These are phyloP conservation scores for Cutaneotrichosporon curvatum DNA, from an alignment of 1,284 basidiomycete species.

Conservation along the genomic window DNA sequence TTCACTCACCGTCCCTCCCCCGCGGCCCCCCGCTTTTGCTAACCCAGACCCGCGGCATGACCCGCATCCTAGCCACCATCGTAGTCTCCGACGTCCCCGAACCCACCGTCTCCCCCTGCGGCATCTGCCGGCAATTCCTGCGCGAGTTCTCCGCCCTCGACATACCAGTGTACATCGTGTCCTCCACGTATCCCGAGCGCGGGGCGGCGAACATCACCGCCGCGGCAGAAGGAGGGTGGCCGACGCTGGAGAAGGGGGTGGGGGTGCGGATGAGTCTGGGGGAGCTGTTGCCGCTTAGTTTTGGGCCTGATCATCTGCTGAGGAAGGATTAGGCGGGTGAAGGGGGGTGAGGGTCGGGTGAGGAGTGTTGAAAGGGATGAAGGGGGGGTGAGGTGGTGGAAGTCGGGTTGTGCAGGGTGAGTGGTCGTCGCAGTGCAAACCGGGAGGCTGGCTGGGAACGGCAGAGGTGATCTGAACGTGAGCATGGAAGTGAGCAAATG, in stretches of 20 bases:
- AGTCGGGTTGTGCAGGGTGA: too few species aligned
- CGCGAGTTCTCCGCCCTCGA: slow-evolving; percentile 71
- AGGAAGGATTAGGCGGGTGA: not conserved
- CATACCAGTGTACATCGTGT: slow-evolving; percentile 72
- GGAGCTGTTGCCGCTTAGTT: slow-evolving; percentile 74
- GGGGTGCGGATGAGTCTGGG: slow-evolving; percentile 59
- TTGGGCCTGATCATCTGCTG: slow-evolving; percentile 62
- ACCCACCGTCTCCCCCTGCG: slow-evolving; percentile 68
- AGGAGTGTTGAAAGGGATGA: too few species aligned
- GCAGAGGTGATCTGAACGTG: too few species aligned
- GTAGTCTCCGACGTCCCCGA: slow-evolving; percentile 64
- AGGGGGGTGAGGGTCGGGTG: not conserved
- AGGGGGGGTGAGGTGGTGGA: too few species aligned
- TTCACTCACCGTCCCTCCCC: too few species aligned
- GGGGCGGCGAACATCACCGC: not conserved
- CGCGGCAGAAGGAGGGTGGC: not conserved
- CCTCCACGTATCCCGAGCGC: slow-evolving; percentile 53
- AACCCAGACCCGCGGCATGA: slow-evolving; percentile 65
- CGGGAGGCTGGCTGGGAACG: too few species aligned
- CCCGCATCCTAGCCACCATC: slow-evolving; percentile 62
- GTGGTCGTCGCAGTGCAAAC: too few species aligned
- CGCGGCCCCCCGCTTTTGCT: not conserved
- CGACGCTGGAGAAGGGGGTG: slow-evolving; percentile 46
- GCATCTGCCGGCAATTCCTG: slow-evolving; percentile 83
- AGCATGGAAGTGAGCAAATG: too few species aligned